Evolutionary conservation across 331 rosid genomes (phyloP).

Genomic region (Saraca asoca): DNA sequence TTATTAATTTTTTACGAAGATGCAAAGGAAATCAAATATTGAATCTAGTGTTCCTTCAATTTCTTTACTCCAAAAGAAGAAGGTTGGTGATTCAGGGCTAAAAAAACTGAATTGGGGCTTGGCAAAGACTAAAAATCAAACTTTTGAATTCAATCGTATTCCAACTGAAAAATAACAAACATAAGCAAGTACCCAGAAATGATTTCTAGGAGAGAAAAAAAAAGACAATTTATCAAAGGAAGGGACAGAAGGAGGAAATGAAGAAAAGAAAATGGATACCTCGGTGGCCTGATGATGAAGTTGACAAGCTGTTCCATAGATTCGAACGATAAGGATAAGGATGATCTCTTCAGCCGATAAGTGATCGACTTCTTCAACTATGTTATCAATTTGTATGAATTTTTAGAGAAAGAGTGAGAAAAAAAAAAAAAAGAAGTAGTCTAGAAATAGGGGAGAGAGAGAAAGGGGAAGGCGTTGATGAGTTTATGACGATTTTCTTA

Average conservation of each 20-base stretch:
- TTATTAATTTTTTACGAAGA: constrained; percentile 13
- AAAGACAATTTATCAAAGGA: not conserved
- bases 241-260: constrained; percentile 3
- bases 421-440: constrained; percentile 7
- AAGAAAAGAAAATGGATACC: constrained; percentile 43
- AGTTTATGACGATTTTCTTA: constrained; percentile 36
- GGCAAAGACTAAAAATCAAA: constrained; percentile 27
- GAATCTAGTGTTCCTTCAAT: constrained; percentile 26
- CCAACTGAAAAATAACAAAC: constrained; percentile 37
- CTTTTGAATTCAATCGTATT: constrained; percentile 27
- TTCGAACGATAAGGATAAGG: constrained; percentile 41
- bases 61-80: constrained; percentile 9
- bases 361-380: constrained; percentile 27
- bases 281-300: constrained; percentile 85
- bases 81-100: constrained; percentile 3
- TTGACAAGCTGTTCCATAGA: constrained; percentile 78
- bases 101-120: constrained; percentile 30
- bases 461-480: constrained; percentile 24
- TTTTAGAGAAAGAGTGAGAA: not conserved
- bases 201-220: constrained; percentile 26
- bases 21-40: constrained; percentile 8
- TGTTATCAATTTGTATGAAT: not conserved
- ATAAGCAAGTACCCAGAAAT: constrained; percentile 36
- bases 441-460: constrained; percentile 7
- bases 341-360: constrained; percentile 30